Evolutionary conservation across 495 filamentous ascomycete genomes (phyloP), one percentile per base, ranked within the genome.

Genomic region (Penicillium canariense): DNA sequence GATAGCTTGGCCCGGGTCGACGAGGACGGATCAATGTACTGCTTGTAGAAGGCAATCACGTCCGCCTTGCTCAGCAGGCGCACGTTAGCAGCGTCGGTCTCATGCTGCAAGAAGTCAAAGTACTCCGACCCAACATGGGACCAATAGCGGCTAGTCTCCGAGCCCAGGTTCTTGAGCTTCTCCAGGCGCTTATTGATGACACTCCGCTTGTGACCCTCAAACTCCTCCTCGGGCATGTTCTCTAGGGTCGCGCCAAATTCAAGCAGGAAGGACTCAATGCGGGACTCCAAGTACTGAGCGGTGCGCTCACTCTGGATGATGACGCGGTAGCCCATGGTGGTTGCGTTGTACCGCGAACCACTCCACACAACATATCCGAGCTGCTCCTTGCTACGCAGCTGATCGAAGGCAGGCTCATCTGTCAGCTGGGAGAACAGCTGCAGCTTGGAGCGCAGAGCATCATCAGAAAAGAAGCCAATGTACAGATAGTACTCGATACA

Each of bases 291-390:
- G 66, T 96, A 96, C 31, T 84, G 75, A 0, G 87, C 84, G 2
- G 87, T 85, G 59, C 86, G 85, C 75, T 99, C 94, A 62, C 89
- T 95, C 75, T 99, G 94, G 39, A 99, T 93, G 58, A 97, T 84
- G 53, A 99, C 86, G 10, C 92, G 82, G 66, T 91, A 96, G 7
- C 88, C 89, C 50, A 90, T 86, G 4, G 87, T 89, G 0, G 87
- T 92, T 40, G 82, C 68, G 31, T 80, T 82, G 50, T 85, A 77
- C 39, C 87, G 78, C 11, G 82, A 72, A 12, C 91, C 90, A 44
- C 87, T 93, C 75, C 88, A 96, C 1, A 99, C 94, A 40, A 97
- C 86, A 63, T 99, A 99, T 12, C 94, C 94, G 8, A 99, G 87
- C 69, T 99, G 94, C 68, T 99, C 94, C 68, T 97, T 97, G 38